phyloP scores from a whole-genome alignment of 805 yeast species.

The Huiozyma sinensis region DNA sequence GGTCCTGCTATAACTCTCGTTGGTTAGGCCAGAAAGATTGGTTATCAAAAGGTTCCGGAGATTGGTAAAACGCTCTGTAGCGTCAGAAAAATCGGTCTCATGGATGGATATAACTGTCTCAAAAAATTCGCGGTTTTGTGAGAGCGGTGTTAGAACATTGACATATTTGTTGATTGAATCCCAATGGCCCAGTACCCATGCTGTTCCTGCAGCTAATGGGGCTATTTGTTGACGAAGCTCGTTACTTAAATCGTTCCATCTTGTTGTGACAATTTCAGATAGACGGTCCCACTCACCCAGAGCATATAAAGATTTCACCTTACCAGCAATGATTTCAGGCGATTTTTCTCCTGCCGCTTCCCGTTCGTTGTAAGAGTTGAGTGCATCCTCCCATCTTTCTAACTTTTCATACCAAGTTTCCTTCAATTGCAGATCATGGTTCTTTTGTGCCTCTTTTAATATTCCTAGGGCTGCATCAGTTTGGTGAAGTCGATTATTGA shows the following conservation, averaged over 20 bases:
- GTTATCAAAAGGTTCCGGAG: constrained; percentile 88
- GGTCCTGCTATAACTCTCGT: constrained; percentile 93
- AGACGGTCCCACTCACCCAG: constrained; percentile 97
- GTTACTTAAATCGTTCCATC: constrained; percentile 67
- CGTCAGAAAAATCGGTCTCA: constrained; percentile 74
- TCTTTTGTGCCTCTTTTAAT: constrained; percentile 84
- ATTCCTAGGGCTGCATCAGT: constrained; percentile 98
- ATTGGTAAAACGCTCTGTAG: constrained; percentile 61
- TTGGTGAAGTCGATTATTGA: constrained; percentile 90
- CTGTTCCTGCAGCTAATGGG: constrained; percentile 96
- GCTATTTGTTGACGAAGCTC: constrained; percentile 79
- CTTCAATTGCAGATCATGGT: constrained; percentile 80
- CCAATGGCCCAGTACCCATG: constrained; percentile 98
- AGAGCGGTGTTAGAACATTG: constrained; percentile 77
- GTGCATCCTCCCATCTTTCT: constrained; percentile 97
- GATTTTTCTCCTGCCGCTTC: constrained; percentile 46
- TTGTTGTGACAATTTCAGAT: constrained; percentile 71
- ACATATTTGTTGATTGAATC: constrained; percentile 89
- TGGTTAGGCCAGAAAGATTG: constrained; percentile 86
- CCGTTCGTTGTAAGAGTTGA: constrained; percentile 77
- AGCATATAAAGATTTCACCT: constrained; percentile 95
- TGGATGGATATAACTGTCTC: constrained; percentile 83
- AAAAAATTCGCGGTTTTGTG: constrained; percentile 92
- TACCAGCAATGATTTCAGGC: constrained; percentile 89
- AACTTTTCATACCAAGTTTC: constrained; percentile 97